These are phyloP conservation scores for Annulohypoxylon stygium DNA, from an alignment of 495 filamentous ascomycete species.

Conservation along the genomic window DNA sequence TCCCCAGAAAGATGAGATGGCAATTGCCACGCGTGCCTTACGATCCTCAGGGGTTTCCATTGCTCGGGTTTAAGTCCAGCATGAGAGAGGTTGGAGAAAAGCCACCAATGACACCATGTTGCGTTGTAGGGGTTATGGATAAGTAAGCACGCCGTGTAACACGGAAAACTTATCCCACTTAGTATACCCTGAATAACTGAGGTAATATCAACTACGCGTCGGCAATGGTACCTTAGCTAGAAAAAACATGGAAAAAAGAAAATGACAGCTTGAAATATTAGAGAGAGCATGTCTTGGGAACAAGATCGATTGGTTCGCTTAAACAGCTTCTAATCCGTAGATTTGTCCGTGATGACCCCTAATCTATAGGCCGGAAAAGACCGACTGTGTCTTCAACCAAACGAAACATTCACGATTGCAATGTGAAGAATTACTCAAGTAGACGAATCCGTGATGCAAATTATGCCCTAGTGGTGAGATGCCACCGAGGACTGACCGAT, in stretches of 20 bases:
- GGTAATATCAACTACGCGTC: background rate
- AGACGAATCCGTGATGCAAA: constrained; percentile 31
- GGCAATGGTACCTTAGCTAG: background rate
- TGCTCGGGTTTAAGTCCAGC: constrained; percentile 4
- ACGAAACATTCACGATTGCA: background rate
- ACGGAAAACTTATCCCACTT: background rate
- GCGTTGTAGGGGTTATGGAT: background rate
- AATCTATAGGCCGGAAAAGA: background rate
- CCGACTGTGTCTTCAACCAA: background rate
- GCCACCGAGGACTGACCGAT: constrained; percentile 32
- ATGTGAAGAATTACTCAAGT: background rate
- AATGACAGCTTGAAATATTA: background rate
- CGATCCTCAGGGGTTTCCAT: constrained; percentile 18
- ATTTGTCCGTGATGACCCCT: background rate
- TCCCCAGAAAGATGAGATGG: constrained; percentile 2
- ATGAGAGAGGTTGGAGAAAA: constrained; percentile 5
- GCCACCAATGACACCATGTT: constrained; percentile 14
- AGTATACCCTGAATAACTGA: background rate
- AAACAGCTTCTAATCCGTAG: background rate
- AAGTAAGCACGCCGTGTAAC: constrained; percentile 5
- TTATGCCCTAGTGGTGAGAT: constrained; percentile 32
- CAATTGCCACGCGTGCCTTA: constrained; percentile 17
- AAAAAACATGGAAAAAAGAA: no score
- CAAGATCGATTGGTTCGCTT: background rate
- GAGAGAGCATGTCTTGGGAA: background rate